Evolutionary conservation across 1,284 basidiomycete genomes (phyloP), one percentile per base, ranked within the genome.

Genomic region (Coniophora puteana): DNA sequence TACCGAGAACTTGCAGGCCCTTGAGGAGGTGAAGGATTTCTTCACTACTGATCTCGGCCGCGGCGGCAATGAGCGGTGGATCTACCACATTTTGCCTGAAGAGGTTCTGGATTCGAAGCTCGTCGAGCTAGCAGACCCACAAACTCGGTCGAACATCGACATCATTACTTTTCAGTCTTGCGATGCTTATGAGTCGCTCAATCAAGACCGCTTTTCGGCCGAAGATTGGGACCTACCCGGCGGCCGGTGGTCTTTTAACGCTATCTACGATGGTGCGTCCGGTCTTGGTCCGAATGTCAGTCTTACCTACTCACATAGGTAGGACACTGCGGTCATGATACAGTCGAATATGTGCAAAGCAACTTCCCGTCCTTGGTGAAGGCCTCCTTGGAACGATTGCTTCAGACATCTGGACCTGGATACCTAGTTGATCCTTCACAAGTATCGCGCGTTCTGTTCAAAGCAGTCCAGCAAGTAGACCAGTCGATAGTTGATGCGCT

Each of bases 251-350:
- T 57, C 61, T 8, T 83, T 80, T 50, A 72, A 71, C 38, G 77
- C 69, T 27, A 61, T 84, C 28, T 77, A 81, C 46, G 81, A 83
- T 52, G 80, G 80, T 82, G 55, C 30, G n/a, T 26, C 26, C 36
- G 17, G 28, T n/a, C 32, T 41, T 20, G 21, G 18, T 14, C 4
- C 27, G 20, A 11, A 23, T 25, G 34, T 23, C 34, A n/a, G n/a
- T 14, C 8, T 11, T 18, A 39, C 17, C 14, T 17, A 21, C 37
- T 25, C 18, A n/a, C 39, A 21, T 17, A 24, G 29, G 14, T 47
- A 83, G 81, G 81, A 36, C 81, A 84, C 49, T 73, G 72, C 31
- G 77, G 77, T 38, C 73, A 77, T 51, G 68, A 78, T 35, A 78
- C 76, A 2, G 80, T 74, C 26, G 72, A 82, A 47, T 69, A 73